phyloP scores from a whole-genome alignment of 441 rosid genomes.

The Aleurites moluccanus region DNA sequence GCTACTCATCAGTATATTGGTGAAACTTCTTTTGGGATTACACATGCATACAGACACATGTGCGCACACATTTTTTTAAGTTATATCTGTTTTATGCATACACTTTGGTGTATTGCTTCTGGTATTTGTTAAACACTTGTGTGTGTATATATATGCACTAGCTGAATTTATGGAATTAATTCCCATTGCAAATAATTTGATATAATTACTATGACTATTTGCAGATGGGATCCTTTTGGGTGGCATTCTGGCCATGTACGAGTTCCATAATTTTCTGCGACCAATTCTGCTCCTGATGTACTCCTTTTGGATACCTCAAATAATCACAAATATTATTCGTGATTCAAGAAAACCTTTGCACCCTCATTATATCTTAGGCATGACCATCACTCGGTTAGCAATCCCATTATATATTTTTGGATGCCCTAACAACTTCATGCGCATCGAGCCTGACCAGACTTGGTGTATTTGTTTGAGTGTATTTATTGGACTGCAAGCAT shows the following conservation, averaged over 20 bases:
- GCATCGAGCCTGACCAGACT: constrained; percentile 71
- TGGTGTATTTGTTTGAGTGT: constrained; percentile 76
- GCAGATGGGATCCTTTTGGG: constrained; percentile 99
- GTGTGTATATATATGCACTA: not conserved
- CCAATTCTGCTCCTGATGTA: constrained; percentile 79
- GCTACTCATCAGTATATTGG: not conserved
- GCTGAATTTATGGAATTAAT: not conserved
- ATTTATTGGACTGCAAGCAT: constrained; percentile 78
- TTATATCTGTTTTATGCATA: not conserved
- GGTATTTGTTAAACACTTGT: not conserved
- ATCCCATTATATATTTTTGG: constrained; percentile 85
- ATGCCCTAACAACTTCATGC: constrained; percentile 96
- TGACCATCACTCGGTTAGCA: constrained; percentile 84
- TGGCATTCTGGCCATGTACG: constrained; percentile 93
- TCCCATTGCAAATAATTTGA: constrained; percentile 4
- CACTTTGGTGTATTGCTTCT: not conserved
- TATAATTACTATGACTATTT: constrained; percentile 20
- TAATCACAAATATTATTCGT: constrained; percentile 73
- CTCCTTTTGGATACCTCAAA: constrained; percentile 97
- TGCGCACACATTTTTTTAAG: not conserved
- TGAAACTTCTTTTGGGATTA: not conserved
- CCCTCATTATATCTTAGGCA: constrained; percentile 89
- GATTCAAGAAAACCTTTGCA: constrained; percentile 97
- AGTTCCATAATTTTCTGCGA: constrained; percentile 79
- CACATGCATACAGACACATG: not conserved